These are phyloP conservation scores for Nicotiana tomentosiformis DNA, from an alignment of 257 asterid genomes.

Conservation along the genomic window DNA sequence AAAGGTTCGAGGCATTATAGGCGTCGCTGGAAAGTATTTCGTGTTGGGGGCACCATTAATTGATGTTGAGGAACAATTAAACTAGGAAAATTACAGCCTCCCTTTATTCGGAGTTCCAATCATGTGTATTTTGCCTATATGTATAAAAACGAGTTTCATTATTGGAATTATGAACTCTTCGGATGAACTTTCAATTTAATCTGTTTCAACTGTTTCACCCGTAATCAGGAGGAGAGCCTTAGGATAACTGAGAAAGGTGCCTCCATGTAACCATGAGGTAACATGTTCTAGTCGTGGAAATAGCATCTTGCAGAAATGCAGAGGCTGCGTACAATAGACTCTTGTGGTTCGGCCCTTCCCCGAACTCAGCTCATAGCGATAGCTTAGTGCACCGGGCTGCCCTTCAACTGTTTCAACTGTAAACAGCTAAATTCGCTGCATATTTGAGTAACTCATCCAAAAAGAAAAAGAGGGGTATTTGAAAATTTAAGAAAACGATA, in stretches of 20 bases:
- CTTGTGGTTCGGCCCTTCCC: too few relatives aligned
- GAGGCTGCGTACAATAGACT: too few relatives aligned
- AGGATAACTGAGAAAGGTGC: too few relatives aligned
- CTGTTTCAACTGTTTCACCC: background rate
- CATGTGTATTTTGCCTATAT: background rate
- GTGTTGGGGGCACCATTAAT: background rate
- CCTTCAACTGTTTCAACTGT: background rate
- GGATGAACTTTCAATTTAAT: background rate
- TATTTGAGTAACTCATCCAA: background rate
- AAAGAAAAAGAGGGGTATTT: background rate
- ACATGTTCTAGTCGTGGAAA: too few relatives aligned
- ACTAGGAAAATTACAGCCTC: background rate
- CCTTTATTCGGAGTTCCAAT: background rate
- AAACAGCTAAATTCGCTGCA: background rate
- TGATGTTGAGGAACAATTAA: background rate
- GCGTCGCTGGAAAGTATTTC: background rate
- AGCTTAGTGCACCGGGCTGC: too few relatives aligned
- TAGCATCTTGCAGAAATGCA: too few relatives aligned
- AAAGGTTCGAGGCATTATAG: background rate
- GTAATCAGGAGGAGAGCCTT: too few relatives aligned
- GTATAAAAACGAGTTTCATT: background rate
- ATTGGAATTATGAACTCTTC: background rate
- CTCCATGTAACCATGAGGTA: too few relatives aligned
- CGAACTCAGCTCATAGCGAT: too few relatives aligned
- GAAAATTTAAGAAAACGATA: background rate